Percentiles rank a stretch among this genome's conserved stretches.
Evolutionary conservation across 202 grass and related monocot genomes (phyloP).

Genomic region (Zoysia matrella): DNA sequence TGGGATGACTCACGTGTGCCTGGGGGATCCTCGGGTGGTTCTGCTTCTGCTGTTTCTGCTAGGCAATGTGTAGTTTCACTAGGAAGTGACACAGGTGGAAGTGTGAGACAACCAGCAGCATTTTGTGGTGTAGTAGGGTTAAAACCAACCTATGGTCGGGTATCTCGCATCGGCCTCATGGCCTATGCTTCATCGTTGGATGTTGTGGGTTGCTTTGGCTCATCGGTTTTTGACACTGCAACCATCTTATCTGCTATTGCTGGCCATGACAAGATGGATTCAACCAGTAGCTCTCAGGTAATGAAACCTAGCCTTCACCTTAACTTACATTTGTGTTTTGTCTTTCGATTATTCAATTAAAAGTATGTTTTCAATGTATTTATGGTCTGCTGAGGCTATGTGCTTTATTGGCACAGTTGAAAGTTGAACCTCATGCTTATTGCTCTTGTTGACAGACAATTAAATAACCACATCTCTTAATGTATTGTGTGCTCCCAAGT

Average conservation of each 20-base stretch:
- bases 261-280: slow-evolving; percentile 89
- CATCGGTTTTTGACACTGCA: slow-evolving; percentile 73
- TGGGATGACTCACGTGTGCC: slow-evolving; percentile 87
- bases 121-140: slow-evolving; percentile 93
- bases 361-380: not conserved
- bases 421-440: not conserved
- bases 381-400: not conserved
- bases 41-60: slow-evolving; percentile 86
- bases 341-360: not conserved
- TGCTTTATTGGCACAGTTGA: not conserved
- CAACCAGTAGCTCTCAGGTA: slow-evolving; percentile 80
- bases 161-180: slow-evolving; percentile 94
- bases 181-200: slow-evolving; percentile 93
- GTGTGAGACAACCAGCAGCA: slow-evolving; percentile 93
- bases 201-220: slow-evolving; percentile 85
- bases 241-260: slow-evolving; percentile 75
- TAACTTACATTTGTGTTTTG: slow-evolving; percentile 5
- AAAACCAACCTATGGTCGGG: slow-evolving; percentile 95
- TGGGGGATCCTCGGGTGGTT: slow-evolving; percentile 91
- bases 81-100: slow-evolving; percentile 95
- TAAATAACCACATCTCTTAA: not conserved
- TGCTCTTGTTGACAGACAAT: not conserved
- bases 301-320: slow-evolving; percentile 34
- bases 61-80: slow-evolving; percentile 85
- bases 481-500: not conserved